Conservation (phyloP, 169 alveolate genomes). For the Cryptosporidium felis region DNA sequence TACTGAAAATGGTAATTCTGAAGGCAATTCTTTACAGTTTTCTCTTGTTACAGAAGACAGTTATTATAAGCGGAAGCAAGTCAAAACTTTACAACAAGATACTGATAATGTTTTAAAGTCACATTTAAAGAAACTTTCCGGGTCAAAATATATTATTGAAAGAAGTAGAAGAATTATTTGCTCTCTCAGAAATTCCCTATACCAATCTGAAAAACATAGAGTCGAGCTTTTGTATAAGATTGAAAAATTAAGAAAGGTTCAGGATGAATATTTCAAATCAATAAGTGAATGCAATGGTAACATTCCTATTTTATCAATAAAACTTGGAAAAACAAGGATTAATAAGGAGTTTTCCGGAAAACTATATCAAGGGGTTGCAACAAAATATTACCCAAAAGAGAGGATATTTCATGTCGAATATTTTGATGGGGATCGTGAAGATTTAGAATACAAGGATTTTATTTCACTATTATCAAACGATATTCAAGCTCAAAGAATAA, state of each 20-base stretch:
- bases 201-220: conserved; percentile 59
- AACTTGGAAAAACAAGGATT: conserved; percentile 34
- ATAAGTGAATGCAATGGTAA: conserved; percentile 52
- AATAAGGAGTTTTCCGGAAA: conserved; percentile 51
- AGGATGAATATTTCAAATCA: conserved; percentile 41
- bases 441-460: conserved; percentile 48
- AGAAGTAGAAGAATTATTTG: conserved; percentile 29
- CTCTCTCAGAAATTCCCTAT: conserved; percentile 33
- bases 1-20: neutral
- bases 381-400: conserved; percentile 59
- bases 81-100: neutral
- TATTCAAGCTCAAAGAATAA: neutral
- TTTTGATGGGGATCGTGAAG: conserved; percentile 63
- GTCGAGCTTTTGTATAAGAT: conserved; percentile 20
- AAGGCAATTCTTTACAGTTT: neutral
- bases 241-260: conserved; percentile 37
- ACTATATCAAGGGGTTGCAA: conserved; percentile 52
- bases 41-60: conserved; percentile 9
- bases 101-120: conserved; percentile 1
- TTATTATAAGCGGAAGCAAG: neutral
- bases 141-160: conserved; percentile 27
- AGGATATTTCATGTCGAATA: conserved; percentile 55
- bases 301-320: conserved; percentile 40
- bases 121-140: conserved; percentile 2
- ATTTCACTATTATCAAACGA: conserved; percentile 8